phyloP scores from a whole-genome alignment of 805 yeast species.

The Hermanozyma aechmeae region DNA sequence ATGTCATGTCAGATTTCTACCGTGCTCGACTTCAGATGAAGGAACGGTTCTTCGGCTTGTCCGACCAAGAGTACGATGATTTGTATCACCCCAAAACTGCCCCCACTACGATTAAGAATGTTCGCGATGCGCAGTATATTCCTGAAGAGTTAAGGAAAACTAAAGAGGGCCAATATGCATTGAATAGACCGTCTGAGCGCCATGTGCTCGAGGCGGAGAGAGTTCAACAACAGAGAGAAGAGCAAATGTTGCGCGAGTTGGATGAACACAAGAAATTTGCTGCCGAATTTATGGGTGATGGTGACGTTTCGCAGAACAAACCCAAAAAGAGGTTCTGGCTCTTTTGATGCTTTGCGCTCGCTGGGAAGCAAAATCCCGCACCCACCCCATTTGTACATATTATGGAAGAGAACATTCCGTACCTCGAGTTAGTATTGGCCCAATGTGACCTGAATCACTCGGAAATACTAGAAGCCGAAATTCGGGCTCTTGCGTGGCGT shows the following conservation, averaged over 20 bases:
- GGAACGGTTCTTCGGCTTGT: constrained; percentile 45
- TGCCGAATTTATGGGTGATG: background rate
- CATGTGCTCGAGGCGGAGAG: constrained; percentile 72
- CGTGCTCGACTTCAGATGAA: constrained; percentile 50
- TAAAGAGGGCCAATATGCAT: constrained; percentile 37
- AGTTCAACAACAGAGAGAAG: constrained; percentile 61
- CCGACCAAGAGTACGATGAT: constrained; percentile 56
- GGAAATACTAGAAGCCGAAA: no score
- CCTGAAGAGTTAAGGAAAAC: constrained; percentile 35
- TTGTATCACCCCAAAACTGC: constrained; percentile 38
- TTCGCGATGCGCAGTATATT: constrained; percentile 33
- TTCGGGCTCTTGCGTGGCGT: no score
- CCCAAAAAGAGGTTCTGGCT: background rate
- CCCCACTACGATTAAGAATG: constrained; percentile 31
- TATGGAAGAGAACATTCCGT: no score
- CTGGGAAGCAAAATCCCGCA: no score
- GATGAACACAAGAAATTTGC: constrained; percentile 15
- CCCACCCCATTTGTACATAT: no score
- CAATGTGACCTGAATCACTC: no score
- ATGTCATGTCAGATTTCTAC: constrained; percentile 62
- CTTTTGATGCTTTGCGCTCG: no score
- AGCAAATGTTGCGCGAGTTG: constrained; percentile 24
- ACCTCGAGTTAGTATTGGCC: no score
- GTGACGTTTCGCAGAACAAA: no score
- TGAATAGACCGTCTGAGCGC: constrained; percentile 61